Evolutionary conservation across 2,329 filamentous ascomycete species (phyloP), one percentile per base, ranked within the genome.

Genomic region (Colletotrichum sp.): DNA sequence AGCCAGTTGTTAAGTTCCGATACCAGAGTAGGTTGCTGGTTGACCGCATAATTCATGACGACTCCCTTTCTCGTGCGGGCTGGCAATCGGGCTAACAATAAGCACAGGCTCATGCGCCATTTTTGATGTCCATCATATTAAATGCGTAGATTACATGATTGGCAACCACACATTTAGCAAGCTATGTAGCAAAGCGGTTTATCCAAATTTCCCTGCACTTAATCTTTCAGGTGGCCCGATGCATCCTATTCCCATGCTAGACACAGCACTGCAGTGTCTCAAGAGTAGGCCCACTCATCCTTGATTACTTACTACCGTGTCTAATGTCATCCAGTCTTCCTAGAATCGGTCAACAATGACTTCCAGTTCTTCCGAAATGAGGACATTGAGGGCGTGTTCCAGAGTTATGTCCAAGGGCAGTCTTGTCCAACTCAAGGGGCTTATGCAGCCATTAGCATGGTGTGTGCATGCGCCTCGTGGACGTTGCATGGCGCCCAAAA

Each of bases 231-330:
- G n/a, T 0, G 43, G 43, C 10, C 10, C 43, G 10, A 52, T 21
- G 43, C 43, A 52, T 52, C n/a, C 39, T 12, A 0, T 52, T 0
- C 43, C 43, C 1, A 52, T 21, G 43, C 43, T 52, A 52, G 43
- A 52, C 43, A 52, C 9, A 0, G 43, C 43, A 21, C 10, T 52
- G n/a, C 43, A 52, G 10, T 52, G 43, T 52, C 43, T 52, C 10
- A 21, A 1, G 3, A 21, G 43, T 52, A 52, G 43, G 43, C 9
- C n/a, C 10, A 21, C n/a, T 21, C 43, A 21, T 52, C n/a, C n/a
- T 0, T 52, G n/a, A 4, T 0, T 4, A 52, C 0, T 2, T 13
- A 21, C 43, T 52, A 52, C 43, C n/a, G 6, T 13, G 2, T 52
- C n/a, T 52, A 21, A 52, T 1, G 0, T 52, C 1, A 7, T 2